Conservation (phyloP, 495 filamentous ascomycete species). For the Annulohypoxylon maeteangense region DNA sequence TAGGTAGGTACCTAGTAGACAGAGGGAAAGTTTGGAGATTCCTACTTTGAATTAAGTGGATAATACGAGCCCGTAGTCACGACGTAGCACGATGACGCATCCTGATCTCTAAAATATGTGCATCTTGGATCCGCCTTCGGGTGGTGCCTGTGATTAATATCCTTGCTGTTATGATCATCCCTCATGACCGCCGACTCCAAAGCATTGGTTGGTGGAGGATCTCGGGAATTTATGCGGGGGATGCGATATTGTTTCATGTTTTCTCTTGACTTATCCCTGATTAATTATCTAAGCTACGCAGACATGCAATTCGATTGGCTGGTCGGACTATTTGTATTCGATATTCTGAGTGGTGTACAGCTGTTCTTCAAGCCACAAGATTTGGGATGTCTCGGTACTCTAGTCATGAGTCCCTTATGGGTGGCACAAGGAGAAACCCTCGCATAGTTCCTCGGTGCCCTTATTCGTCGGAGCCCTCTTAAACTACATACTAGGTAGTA, state of each 20-base stretch:
- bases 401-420: background rate
- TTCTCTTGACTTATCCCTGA: constrained; percentile 9
- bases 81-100: constrained; percentile 28
- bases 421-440: constrained; percentile 40
- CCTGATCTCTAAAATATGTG: background rate
- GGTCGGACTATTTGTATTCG: background rate
- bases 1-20: too few relatives aligned
- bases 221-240: constrained; percentile 13
- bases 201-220: constrained; percentile 21
- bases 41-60: background rate
- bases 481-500: too few relatives aligned
- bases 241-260: constrained; percentile 18
- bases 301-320: background rate
- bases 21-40: background rate
- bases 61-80: constrained; percentile 12
- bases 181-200: constrained; percentile 22
- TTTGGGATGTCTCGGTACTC: constrained; percentile 13
- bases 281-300: background rate
- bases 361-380: background rate
- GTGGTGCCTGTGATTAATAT: constrained; percentile 23
- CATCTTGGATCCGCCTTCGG: constrained; percentile 7
- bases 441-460: background rate
- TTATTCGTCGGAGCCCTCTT: background rate
- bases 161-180: constrained; percentile 30
- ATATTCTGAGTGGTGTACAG: background rate